Conservation (phyloP, 2,329 filamentous ascomycete species). For the Sclerotinia minor region DNA sequence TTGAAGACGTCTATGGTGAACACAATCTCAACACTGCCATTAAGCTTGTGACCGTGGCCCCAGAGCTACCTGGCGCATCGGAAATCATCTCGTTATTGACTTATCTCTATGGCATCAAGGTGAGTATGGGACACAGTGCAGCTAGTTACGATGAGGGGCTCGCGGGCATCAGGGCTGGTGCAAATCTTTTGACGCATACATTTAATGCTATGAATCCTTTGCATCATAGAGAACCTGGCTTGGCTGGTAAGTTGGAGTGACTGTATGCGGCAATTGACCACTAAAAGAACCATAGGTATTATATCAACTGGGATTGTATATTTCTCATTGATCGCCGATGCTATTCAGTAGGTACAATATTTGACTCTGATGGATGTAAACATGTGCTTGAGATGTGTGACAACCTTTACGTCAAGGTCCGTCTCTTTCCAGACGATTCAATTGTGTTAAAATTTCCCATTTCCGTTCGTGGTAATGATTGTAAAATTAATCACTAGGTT, state of each 20-base stretch:
- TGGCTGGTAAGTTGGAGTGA: conserved; percentile 45
- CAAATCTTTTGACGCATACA: conserved; percentile 54
- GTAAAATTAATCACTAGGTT: not conserved
- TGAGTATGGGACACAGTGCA: conserved; percentile 47
- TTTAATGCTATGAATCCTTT: conserved; percentile 56
- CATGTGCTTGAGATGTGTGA: not conserved
- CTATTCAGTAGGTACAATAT: conserved; percentile 45
- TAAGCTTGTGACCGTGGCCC: conserved; percentile 54
- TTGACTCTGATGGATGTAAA: not conserved
- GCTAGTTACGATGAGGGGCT: conserved; percentile 50
- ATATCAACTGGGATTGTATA: conserved; percentile 45
- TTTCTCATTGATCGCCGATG: conserved; percentile 55
- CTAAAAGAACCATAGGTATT: conserved; percentile 32
- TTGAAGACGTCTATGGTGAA: conserved; percentile 48
- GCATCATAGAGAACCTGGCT: conserved; percentile 52
- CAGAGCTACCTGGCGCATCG: conserved; percentile 49
- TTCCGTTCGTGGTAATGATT: not conserved
- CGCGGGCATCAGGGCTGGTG: conserved; percentile 49
- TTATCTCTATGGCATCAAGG: conserved; percentile 34
- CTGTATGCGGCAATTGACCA: not conserved
- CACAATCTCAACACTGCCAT: conserved; percentile 45
- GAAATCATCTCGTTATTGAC: conserved; percentile 47
- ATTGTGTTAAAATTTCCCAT: not conserved
- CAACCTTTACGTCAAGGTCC: not conserved
- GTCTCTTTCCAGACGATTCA: too few species aligned